Evolutionary conservation across 805 yeast species (phyloP).

Genomic region (Candida schatavii): DNA sequence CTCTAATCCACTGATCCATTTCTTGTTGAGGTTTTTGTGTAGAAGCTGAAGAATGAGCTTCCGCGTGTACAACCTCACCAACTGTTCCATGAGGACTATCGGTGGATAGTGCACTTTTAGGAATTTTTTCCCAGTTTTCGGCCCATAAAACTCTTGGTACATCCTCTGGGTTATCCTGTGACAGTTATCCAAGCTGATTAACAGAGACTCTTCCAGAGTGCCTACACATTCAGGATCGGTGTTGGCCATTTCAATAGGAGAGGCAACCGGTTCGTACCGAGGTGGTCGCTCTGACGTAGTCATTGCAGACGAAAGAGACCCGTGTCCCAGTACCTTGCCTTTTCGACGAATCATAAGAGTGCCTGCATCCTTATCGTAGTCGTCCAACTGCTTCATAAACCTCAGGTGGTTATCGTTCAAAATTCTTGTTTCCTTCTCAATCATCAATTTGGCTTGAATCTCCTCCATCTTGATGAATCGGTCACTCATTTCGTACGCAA

Average conservation of each 20-base stretch:
- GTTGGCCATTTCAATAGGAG: neutral
- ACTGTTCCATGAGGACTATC: neutral
- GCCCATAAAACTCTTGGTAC: constrained; percentile 1
- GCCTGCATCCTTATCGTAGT: constrained; percentile 2
- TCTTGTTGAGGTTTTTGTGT: neutral
- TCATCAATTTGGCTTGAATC: constrained; percentile 24
- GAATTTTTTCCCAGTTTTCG: neutral
- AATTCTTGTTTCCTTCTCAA: constrained; percentile 16
- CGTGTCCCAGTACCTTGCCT: neutral
- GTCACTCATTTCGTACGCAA: constrained; percentile 50
- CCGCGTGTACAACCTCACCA: constrained; percentile 1
- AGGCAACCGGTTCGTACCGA: neutral
- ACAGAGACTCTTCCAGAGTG: neutral
- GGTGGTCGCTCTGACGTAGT: neutral
- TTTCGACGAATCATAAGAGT: constrained; percentile 6
- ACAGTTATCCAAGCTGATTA: neutral
- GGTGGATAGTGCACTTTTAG: constrained; percentile 2
- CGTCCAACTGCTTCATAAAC: constrained; percentile 6
- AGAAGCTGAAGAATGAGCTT: neutral
- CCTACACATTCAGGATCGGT: neutral
- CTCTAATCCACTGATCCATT: neutral
- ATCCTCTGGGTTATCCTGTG: constrained; percentile 1
- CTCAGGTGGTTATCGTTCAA: constrained; percentile 13
- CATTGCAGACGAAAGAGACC: neutral
- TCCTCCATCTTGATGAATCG: constrained; percentile 45